Base-by-base conservation (phyloP, 768 basidiomycete genomes). In the Chalciporus chontae region DNA sequence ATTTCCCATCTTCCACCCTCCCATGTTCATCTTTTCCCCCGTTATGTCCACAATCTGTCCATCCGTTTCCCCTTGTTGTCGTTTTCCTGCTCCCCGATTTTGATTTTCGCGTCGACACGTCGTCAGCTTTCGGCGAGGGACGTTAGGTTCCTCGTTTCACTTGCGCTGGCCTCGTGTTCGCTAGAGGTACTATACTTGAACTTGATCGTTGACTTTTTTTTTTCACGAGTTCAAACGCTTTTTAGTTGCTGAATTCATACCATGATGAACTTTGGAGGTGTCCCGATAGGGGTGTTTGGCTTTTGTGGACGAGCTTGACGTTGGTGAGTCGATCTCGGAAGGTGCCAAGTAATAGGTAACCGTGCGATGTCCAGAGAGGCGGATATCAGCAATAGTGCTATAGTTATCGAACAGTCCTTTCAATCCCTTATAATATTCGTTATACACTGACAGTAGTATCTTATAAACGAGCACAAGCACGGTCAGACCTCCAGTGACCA, bases 111-210 rank as follows among this genome's bases (percentile, higher is more conserved):
- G 6, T 15, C 34, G 14, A 9, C 5, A 50, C 18, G 31, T 27
- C 8, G 42, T 27, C 36, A 41, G 13, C 34, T 15, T n/a, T 36
- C n/a, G 29, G 19, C 24, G 24, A 23, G 18, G 23, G 29, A 42
- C n/a, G 23, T 9, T 31, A 50, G 46, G 39, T 58, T 27, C 1
- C 40, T 48, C 32, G 51, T n/a, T 3, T 4, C 18, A 11, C n/a
- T 5, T 31, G 21, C 0, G 15, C 27, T 36, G 26, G 38, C 11
- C 1, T 13, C 32, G n/a, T 36, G 8, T 36, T 37, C 17, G n/a
- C 36, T 56, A 56, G 45, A 57, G 49, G 43, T 47, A 48, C 29
- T 17, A 26, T 45, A 57, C 29, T 36, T 14, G 31, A 31, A 31
- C 31, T 31, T 10, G 18, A 34, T 9, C 21, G 19, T 15, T 44